Conservation (phyloP, 2,329 filamentous ascomycete genomes). For the Ophiognomonia clavigignenti-juglandacearum region DNA sequence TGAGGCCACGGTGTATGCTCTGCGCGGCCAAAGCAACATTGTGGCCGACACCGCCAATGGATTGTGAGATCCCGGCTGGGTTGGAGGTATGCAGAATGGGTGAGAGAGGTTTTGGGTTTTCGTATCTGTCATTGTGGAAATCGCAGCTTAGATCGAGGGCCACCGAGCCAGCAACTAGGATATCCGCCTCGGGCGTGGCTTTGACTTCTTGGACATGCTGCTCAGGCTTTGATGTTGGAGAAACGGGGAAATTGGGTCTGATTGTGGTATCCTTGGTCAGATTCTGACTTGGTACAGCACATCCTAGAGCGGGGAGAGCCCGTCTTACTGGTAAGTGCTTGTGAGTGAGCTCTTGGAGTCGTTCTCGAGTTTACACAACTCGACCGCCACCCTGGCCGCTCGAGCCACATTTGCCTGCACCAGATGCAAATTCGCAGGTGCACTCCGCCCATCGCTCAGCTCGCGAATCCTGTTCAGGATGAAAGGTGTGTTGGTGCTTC, state of each 20-base stretch:
- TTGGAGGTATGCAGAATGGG: constrained; percentile 76
- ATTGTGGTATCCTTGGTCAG: not conserved
- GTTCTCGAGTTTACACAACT: constrained; percentile 42
- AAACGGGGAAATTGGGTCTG: constrained; percentile 2
- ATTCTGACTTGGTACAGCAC: not conserved
- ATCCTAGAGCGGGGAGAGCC: not conserved
- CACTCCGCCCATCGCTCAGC: constrained; percentile 66
- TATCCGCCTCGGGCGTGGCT: constrained; percentile 41
- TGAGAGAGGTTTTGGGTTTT: constrained; percentile 24
- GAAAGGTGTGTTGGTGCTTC: constrained; percentile 79
- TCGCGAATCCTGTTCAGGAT: constrained; percentile 75
- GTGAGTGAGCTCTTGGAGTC: constrained; percentile 10
- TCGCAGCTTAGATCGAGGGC: constrained; percentile 87
- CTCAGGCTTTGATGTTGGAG: not conserved
- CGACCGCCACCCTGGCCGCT: constrained; percentile 50
- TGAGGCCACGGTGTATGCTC: constrained; percentile 52
- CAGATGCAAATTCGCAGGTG: constrained; percentile 67
- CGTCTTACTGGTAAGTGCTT: constrained; percentile 12
- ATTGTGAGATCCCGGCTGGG: constrained; percentile 72
- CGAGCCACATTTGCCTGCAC: constrained; percentile 49
- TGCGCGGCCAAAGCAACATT: constrained; percentile 87
- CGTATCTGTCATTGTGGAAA: constrained; percentile 38
- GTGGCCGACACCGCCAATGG: constrained; percentile 84
- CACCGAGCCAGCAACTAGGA: constrained; percentile 88
- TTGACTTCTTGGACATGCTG: not conserved